These are phyloP conservation scores for Aspergillus latus DNA, from an alignment of 2,329 filamentous ascomycete species.

Conservation along the genomic window DNA sequence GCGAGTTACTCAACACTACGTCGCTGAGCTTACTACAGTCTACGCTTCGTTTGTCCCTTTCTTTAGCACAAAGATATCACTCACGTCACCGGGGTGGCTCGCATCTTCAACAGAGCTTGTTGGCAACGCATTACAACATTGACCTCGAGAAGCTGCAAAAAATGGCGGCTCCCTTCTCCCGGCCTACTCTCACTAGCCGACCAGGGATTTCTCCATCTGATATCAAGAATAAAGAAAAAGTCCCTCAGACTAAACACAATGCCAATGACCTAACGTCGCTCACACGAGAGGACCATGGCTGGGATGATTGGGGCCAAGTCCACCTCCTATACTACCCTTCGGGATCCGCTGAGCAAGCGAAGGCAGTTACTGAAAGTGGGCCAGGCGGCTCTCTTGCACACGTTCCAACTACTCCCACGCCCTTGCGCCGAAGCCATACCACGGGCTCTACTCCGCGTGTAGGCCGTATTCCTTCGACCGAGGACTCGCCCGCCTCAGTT, in stretches of 20 bases:
- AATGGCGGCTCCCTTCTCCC: conserved; percentile 78
- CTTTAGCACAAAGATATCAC: conserved; percentile 89
- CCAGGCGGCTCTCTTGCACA: conserved; percentile 41
- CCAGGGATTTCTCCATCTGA: conserved; percentile 53
- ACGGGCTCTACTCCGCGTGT: conserved; percentile 55
- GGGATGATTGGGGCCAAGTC: conserved; percentile 79
- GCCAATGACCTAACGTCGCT: conserved; percentile 83
- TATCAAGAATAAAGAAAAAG: conserved; percentile 76
- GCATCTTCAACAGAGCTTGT: conserved; percentile 68
- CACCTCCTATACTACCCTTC: conserved; percentile 74
- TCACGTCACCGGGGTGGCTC: conserved; percentile 74
- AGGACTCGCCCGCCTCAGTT: conserved; percentile 54
- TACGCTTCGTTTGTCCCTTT: conserved; percentile 76
- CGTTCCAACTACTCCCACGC: conserved; percentile 70
- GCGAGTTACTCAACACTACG: conserved; percentile 84
- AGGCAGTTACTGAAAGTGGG: conserved; percentile 31
- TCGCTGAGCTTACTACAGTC: conserved; percentile 74
- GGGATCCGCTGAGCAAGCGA: conserved; percentile 36
- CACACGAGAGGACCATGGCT: conserved; percentile 58
- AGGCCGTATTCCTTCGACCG: conserved; percentile 44
- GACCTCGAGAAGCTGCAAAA: conserved; percentile 77
- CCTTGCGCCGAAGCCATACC: conserved; percentile 66
- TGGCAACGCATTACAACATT: conserved; percentile 79
- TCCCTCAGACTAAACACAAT: conserved; percentile 56
- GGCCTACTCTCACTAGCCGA: conserved; percentile 59